Evolutionary conservation across 2,329 filamentous ascomycete species (phyloP).

Genomic region (Incumbomyces lentus): DNA sequence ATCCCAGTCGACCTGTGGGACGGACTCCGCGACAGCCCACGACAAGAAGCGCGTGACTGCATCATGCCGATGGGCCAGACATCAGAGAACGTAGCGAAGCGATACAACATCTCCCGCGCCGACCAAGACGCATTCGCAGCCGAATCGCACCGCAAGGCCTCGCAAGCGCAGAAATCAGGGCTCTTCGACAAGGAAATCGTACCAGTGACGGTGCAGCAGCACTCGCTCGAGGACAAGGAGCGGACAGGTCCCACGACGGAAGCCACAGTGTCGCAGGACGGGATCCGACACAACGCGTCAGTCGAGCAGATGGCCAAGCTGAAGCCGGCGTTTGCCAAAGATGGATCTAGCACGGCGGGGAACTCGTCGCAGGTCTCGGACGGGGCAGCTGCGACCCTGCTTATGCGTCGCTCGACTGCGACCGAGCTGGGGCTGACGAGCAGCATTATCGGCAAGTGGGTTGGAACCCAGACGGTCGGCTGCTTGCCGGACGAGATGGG

Average conservation of each 20-base stretch:
- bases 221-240: slow-evolving; percentile 53
- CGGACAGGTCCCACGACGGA: slow-evolving; percentile 39
- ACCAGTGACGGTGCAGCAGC: slow-evolving; percentile 61
- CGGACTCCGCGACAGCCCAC: slow-evolving; percentile 52
- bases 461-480: slow-evolving; percentile 63
- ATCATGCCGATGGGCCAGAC: slow-evolving; percentile 93
- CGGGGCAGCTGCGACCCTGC: slow-evolving; percentile 69
- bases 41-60: slow-evolving; percentile 68
- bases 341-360: slow-evolving; percentile 72
- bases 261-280: slow-evolving; percentile 65
- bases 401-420: slow-evolving; percentile 78
- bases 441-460: slow-evolving; percentile 72
- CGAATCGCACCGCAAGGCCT: slow-evolving; percentile 62
- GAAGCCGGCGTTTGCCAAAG: slow-evolving; percentile 72
- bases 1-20: slow-evolving; percentile 77
- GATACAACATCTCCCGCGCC: slow-evolving; percentile 61
- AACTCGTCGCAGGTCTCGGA: slow-evolving; percentile 81
- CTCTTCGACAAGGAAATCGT: slow-evolving; percentile 70
- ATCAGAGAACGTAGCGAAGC: slow-evolving; percentile 71
- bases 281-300: slow-evolving; percentile 59
- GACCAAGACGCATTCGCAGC: slow-evolving; percentile 81
- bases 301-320: slow-evolving; percentile 64
- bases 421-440: slow-evolving; percentile 58
- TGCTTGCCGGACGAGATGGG: slow-evolving; percentile 91
- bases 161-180: slow-evolving; percentile 57